phyloP scores from a whole-genome alignment of 2,329 filamentous ascomycete species.

The Metarhizium robertsii region DNA sequence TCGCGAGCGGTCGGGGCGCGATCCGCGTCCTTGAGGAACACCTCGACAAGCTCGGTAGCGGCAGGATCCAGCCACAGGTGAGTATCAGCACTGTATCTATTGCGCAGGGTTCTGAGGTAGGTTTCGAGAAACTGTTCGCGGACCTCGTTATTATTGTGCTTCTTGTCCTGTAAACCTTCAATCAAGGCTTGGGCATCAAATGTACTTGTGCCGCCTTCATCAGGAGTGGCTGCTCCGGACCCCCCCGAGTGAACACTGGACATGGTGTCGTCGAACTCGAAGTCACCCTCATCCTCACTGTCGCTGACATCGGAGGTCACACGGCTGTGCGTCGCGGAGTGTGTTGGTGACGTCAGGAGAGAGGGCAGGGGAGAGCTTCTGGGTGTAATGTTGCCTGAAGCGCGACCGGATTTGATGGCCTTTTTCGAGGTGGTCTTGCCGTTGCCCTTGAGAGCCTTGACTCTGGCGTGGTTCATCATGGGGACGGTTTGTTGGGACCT shows the following conservation, averaged over 20 bases:
- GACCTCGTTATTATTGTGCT: conserved; percentile 64
- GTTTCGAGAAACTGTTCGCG: conserved; percentile 41
- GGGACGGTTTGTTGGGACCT: background rate
- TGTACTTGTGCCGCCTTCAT: conserved; percentile 54
- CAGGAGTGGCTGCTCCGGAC: conserved; percentile 43
- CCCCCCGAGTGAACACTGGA: conserved; percentile 31
- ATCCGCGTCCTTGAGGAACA: conserved; percentile 63
- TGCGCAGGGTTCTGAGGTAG: conserved; percentile 44
- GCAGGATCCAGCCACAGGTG: conserved; percentile 44
- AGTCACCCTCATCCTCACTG: conserved; percentile 35
- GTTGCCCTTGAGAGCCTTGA: conserved; percentile 60
- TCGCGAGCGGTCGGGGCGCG: conserved; percentile 60
- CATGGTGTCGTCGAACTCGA: conserved; percentile 33
- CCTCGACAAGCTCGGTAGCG: conserved; percentile 47
- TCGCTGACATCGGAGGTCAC: conserved; percentile 53
- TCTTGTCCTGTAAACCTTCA: conserved; percentile 62
- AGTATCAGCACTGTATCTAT: conserved; percentile 21
- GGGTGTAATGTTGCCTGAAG: conserved; percentile 48
- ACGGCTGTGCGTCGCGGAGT: conserved; percentile 51
- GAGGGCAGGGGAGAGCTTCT: conserved; percentile 50
- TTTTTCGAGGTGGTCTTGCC: conserved; percentile 65
- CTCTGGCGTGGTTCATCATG: conserved; percentile 53
- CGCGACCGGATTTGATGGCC: conserved; percentile 47
- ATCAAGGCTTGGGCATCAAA: conserved; percentile 57
- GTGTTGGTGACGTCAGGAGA: conserved; percentile 44